Evolutionary conservation across 2,329 filamentous ascomycete species (phyloP).

Genomic region (Lachnellula subtilissima): DNA sequence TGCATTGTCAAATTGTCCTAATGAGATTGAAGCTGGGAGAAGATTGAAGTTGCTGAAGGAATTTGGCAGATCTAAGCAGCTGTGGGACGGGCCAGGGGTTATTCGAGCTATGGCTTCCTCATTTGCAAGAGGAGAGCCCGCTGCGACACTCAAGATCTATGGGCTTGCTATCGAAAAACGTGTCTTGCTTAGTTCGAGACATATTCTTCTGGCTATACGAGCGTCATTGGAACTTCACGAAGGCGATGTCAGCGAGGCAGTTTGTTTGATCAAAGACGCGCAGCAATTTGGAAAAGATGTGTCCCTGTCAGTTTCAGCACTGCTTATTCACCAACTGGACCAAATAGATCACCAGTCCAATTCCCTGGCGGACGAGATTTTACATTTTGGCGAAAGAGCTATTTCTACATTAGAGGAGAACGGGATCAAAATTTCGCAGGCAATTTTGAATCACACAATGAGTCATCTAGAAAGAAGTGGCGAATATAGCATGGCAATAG

Average conservation of each 20-base stretch:
- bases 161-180: conserved; percentile 13
- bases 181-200: conserved; percentile 11
- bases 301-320: conserved; percentile 12
- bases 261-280: conserved; percentile 21
- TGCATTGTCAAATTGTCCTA: conserved; percentile 9
- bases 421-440: conserved; percentile 18
- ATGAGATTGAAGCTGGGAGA: not conserved
- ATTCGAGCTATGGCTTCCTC: conserved; percentile 19
- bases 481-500: conserved; percentile 18
- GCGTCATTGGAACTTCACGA: conserved; percentile 20
- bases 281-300: conserved; percentile 17
- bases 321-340: conserved; percentile 25
- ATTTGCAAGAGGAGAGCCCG: conserved; percentile 12
- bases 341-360: conserved; percentile 4
- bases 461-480: conserved; percentile 21
- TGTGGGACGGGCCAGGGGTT: conserved; percentile 7
- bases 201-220: conserved; percentile 24
- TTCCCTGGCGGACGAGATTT: not conserved
- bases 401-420: conserved; percentile 18
- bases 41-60: conserved; percentile 7
- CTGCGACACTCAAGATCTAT: conserved; percentile 25
- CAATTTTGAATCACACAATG: conserved; percentile 24
- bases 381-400: conserved; percentile 8
- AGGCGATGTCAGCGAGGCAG: conserved; percentile 9
- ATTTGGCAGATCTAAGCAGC: not conserved